These are phyloP conservation scores for Hyphodiscus sp. DNA, from an alignment of 2,329 filamentous ascomycete genomes.

Conservation along the genomic window DNA sequence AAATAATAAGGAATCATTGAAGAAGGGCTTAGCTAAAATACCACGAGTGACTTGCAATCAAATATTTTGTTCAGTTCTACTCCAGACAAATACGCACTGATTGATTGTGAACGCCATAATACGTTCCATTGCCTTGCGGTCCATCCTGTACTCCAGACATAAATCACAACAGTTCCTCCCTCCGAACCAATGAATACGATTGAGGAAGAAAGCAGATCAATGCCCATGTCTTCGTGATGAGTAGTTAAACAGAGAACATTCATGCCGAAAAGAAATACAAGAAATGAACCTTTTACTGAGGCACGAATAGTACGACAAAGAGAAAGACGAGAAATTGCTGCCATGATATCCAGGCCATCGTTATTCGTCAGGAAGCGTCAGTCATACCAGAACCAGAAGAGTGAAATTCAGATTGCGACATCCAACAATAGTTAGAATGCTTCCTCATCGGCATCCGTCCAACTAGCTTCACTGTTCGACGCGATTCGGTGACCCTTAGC, in stretches of 20 bases:
- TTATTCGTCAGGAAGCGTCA: conserved; percentile 16
- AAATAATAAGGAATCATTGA: too few species aligned
- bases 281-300: conserved; percentile 15
- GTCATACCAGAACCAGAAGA: conserved; percentile 12
- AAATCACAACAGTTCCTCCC: background rate
- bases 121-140: conserved; percentile 8
- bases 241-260: conserved; percentile 14
- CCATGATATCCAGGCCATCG: conserved; percentile 11
- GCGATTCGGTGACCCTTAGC: conserved; percentile 55
- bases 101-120: conserved; percentile 9
- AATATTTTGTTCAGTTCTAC: conserved; percentile 34
- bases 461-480: conserved; percentile 54
- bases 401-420: background rate
- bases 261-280: conserved; percentile 18
- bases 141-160: conserved; percentile 15
- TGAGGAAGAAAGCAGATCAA: conserved; percentile 6
- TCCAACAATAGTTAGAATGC: conserved; percentile 37
- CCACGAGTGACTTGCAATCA: background rate
- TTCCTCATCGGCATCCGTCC: conserved; percentile 62
- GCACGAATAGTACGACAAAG: background rate
- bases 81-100: conserved; percentile 1
- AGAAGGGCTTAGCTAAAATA: too few species aligned
- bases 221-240: conserved; percentile 13
- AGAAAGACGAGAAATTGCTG: background rate
- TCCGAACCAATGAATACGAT: conserved; percentile 1